phyloP scores from a whole-genome alignment of 345 rosid genomes.

The Rhodomyrtus tomentosa region DNA sequence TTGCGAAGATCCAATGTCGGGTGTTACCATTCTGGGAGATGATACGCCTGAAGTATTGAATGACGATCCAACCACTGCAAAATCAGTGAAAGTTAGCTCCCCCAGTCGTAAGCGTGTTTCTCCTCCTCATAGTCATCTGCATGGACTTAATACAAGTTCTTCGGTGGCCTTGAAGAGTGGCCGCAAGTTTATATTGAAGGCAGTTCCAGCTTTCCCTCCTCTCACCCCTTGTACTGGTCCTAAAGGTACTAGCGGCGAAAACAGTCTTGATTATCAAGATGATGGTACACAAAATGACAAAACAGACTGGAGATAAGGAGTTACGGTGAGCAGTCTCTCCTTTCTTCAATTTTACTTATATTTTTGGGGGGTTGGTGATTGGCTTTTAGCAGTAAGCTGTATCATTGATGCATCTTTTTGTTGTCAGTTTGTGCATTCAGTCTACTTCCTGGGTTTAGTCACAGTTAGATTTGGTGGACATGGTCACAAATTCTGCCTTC shows the following conservation, averaged over 20 bases:
- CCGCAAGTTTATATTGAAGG: constrained; percentile 40
- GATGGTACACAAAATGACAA: not conserved
- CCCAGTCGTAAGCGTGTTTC: constrained; percentile 48
- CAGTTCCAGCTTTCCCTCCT: constrained; percentile 49
- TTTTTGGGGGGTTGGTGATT: not conserved
- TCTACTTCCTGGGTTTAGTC: not conserved
- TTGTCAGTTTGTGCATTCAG: not conserved
- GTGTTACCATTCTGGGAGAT: constrained; percentile 16
- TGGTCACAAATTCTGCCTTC: not conserved
- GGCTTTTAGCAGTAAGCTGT: not conserved
- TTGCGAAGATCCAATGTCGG: constrained; percentile 12
- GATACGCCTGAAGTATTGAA: constrained; percentile 41
- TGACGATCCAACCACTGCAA: constrained; percentile 18
- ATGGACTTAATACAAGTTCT: constrained; percentile 18
- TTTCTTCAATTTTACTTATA: not conserved
- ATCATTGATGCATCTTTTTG: not conserved
- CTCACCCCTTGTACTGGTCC: constrained; percentile 26
- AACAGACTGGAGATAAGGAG: not conserved
- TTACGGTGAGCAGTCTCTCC: not conserved
- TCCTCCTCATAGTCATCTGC: constrained; percentile 22
- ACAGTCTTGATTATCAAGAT: constrained; percentile 4
- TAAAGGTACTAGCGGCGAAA: constrained; percentile 6
- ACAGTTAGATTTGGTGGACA: not conserved
- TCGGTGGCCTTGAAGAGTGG: constrained; percentile 35
- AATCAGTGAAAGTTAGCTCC: constrained; percentile 35